phyloP scores from a whole-genome alignment of 2,329 filamentous ascomycete species.

The Falciphora oryzae region DNA sequence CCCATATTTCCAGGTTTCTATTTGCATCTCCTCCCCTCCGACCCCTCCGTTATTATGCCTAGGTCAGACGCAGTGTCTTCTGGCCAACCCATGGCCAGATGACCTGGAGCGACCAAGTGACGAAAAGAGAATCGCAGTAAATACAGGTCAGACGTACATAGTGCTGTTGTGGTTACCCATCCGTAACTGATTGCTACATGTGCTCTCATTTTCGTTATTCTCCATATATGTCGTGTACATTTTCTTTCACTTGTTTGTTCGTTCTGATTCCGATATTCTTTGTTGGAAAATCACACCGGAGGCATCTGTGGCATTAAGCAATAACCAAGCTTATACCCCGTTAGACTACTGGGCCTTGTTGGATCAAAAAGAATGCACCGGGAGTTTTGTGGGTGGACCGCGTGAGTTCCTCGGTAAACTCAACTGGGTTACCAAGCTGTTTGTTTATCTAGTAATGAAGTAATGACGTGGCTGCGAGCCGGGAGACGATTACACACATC shows the following conservation, averaged over 20 bases:
- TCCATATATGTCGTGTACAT: neutral
- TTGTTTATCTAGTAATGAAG: too few species aligned
- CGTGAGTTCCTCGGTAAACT: too few species aligned
- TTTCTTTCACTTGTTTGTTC: neutral
- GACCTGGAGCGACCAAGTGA: neutral
- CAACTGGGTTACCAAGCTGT: too few species aligned
- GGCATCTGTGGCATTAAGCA: neutral
- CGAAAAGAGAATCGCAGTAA: neutral
- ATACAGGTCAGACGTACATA: neutral
- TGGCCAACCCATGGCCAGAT: neutral
- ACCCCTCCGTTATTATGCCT: neutral
- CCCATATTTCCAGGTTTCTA: neutral
- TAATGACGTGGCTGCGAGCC: too few species aligned
- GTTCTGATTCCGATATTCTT: neutral
- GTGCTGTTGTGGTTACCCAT: too few species aligned
- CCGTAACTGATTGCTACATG: neutral
- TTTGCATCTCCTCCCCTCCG: neutral
- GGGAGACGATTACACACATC: neutral
- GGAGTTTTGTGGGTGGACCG: too few species aligned
- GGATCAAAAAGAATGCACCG: too few species aligned
- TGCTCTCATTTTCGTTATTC: too few species aligned
- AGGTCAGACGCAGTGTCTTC: too few species aligned
- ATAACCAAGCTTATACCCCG: too few species aligned
- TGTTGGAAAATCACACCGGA: neutral
- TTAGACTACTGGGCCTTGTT: too few species aligned